Evolutionary conservation across 2,329 filamentous ascomycete genomes (phyloP).

Genomic region (Ascochyta pisi): DNA sequence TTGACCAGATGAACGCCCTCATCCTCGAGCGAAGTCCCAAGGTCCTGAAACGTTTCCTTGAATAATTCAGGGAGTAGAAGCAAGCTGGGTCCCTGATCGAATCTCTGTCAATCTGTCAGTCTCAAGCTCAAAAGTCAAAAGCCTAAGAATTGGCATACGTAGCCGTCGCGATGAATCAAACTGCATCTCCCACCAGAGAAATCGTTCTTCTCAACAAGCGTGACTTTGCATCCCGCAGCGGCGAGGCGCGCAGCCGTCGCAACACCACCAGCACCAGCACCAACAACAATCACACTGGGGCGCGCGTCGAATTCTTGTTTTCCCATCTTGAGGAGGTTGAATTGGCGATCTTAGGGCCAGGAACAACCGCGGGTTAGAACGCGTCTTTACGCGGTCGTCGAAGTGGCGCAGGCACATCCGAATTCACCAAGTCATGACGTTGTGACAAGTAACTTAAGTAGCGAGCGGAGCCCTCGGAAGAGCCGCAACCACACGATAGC

Average conservation of each 20-base stretch:
- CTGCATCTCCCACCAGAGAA: constrained; percentile 77
- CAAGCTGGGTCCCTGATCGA: constrained; percentile 79
- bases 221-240: constrained; percentile 74
- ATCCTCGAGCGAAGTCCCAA: constrained; percentile 68
- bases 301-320: constrained; percentile 20
- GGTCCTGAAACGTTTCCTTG: constrained; percentile 70
- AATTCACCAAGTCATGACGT: constrained; percentile 22
- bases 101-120: constrained; percentile 55
- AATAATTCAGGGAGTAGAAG: constrained; percentile 76
- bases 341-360: constrained; percentile 13
- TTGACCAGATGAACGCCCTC: constrained; percentile 73
- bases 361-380: constrained; percentile 11
- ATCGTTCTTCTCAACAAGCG: constrained; percentile 77
- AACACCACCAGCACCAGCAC: constrained; percentile 74
- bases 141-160: constrained; percentile 49
- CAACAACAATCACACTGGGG: constrained; percentile 51
- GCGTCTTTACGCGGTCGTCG: constrained; percentile 15
- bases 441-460: constrained; percentile 13
- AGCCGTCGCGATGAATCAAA: constrained; percentile 65
- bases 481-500: constrained; percentile 15
- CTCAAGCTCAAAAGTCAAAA: neutral
- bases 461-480: constrained; percentile 11
- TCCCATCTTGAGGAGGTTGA: constrained; percentile 12
- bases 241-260: constrained; percentile 75
- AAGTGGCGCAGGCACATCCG: constrained; percentile 15